A percentile compares a stretch with the other conserved stretches of the same genome.
These are phyloP conservation scores for Lippia alba DNA, from an alignment of 305 asterid genomes.

Conservation along the genomic window DNA sequence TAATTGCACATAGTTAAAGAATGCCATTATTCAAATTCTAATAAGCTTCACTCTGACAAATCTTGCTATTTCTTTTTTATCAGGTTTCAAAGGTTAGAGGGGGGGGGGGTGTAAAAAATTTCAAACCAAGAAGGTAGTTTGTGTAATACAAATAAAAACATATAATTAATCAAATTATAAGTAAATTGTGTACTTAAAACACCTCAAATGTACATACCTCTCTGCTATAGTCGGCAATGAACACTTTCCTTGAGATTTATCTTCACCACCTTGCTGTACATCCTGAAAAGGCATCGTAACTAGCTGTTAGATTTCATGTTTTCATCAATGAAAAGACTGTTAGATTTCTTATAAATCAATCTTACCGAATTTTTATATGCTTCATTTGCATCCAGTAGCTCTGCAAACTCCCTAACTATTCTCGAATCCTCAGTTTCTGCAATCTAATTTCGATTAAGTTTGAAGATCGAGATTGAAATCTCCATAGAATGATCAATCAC, in stretches of 20 bases:
- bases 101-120: background rate
- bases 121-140: background rate
- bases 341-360: background rate
- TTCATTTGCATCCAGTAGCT: constrained; percentile 73
- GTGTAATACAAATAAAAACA: background rate
- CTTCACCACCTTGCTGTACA: constrained; percentile 32
- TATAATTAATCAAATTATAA: too few relatives aligned
- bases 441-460: constrained; percentile 48
- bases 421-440: constrained; percentile 80
- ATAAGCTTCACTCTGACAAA: too few relatives aligned
- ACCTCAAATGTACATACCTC: constrained; percentile 48
- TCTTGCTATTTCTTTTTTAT: background rate
- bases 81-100: background rate
- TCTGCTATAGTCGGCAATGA: constrained; percentile 56
- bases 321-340: constrained; percentile 11
- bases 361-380: constrained; percentile 49
- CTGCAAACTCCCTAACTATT: constrained; percentile 67
- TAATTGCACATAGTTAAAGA: background rate
- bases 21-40: background rate
- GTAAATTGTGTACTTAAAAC: constrained; percentile 5
- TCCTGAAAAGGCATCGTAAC: constrained; percentile 43
- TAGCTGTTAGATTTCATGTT: constrained; percentile 30
- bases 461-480: constrained; percentile 33
- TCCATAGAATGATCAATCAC: background rate
- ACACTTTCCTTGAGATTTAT: constrained; percentile 42